These are phyloP conservation scores for Penicillium polonicum DNA, from an alignment of 2,329 filamentous ascomycete genomes.

Conservation along the genomic window DNA sequence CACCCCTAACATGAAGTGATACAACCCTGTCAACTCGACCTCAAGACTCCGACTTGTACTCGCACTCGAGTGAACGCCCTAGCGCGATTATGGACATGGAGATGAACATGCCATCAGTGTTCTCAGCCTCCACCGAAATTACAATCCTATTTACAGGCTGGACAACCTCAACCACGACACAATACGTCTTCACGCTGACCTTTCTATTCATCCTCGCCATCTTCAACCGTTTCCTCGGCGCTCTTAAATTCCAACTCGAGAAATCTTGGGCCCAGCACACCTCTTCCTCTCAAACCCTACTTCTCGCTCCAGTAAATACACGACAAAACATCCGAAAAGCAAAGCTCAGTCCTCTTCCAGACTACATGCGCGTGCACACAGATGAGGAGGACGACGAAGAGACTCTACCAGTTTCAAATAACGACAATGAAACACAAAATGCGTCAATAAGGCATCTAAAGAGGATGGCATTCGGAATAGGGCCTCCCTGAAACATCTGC, in stretches of 20 bases:
- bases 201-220: slow-evolving; percentile 10
- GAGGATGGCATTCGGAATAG: neutral
- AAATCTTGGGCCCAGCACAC: neutral
- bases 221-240: slow-evolving; percentile 7
- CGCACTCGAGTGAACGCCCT: neutral
- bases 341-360: slow-evolving; percentile 4
- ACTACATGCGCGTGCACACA: neutral
- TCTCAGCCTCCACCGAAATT: slow-evolving; percentile 1
- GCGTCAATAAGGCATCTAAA: neutral
- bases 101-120: slow-evolving; percentile 4
- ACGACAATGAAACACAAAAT: neutral
- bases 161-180: slow-evolving; percentile 4
- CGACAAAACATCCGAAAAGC: neutral
- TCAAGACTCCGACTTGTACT: neutral
- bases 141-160: slow-evolving; percentile 9
- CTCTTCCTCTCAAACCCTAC: neutral
- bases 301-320: neutral
- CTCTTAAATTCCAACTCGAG: slow-evolving; percentile 10
- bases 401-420: neutral
- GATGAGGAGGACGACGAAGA: neutral
- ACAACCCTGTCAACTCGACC: neutral
- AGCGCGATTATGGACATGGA: neutral
- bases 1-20: neutral
- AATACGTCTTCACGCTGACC: neutral
- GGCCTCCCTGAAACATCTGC: neutral